Base-by-base conservation (phyloP, 2,329 filamentous ascomycete genomes). In the Epichloe scottii region DNA sequence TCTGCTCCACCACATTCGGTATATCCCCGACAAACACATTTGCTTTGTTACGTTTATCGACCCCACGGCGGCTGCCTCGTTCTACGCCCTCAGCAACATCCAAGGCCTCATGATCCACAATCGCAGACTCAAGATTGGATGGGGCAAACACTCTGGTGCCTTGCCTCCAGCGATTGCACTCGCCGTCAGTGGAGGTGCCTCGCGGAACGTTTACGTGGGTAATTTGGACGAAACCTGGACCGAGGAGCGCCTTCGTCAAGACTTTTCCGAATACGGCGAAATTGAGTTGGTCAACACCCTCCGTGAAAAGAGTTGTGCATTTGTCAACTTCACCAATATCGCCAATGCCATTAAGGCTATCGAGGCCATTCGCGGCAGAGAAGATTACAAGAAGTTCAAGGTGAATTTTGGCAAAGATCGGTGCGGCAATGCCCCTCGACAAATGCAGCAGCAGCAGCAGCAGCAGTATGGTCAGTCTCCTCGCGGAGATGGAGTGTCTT, bases 31-130 rank as follows among this genome's bases (percentile, higher is more conserved):
- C 74, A 98, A 98, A 80, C 93, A 98, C 71, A 98, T 98, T 60
- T 98, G 93, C 76, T 98, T 98, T 65, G 93, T 98, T 52, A 98
- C 93, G 1, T 98, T 98, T 71, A 97, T 98, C 67, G 93, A 98
- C 64, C 93, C 93, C 8, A 98, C 93, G 23, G 94, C 93, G 3
- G 93, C 93, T 23, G 93, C 93, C 40, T 96, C 91, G 1, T 98
- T 98, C 74, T 98, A 96, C 62, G 93, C 93, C 41, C 75, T 98
- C 54, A 96, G 90, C 78, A 97, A 97, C 70, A 76, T 98, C 30
- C 93, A 98, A 66, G 93, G 93, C 23, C 74, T 98, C 57, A 98
- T 98, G 93, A 98, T 98, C 61, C 93, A 98, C 73, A 98, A 98
- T 71, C 82, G 93, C 56, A 84, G 93, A 49, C 76, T 98, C 59